A percentile compares a stretch with the other conserved stretches of the same genome.
These are phyloP conservation scores for Fusarium nisikadoi DNA, from an alignment of 2,329 filamentous ascomycete genomes.

Conservation along the genomic window DNA sequence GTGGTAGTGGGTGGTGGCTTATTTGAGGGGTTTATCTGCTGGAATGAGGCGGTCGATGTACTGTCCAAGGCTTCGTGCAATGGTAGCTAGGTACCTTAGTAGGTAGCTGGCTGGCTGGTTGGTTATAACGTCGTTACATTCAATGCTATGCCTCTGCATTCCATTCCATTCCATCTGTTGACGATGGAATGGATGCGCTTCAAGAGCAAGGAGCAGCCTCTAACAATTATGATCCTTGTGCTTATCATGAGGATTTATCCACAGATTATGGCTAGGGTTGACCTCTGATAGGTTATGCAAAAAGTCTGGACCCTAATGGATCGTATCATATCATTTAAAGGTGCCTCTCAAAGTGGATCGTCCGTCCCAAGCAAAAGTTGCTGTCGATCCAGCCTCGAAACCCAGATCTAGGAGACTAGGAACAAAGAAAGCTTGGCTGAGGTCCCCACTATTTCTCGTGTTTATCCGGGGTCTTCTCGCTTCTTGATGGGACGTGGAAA, in stretches of 20 bases:
- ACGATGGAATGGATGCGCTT: conserved; percentile 11
- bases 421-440: conserved; percentile 29
- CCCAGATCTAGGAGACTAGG: conserved; percentile 30
- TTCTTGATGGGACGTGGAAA: conserved; percentile 22
- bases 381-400: conserved; percentile 33
- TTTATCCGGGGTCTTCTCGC: conserved; percentile 10
- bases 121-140: neutral
- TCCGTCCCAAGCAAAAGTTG: neutral
- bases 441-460: conserved; percentile 6
- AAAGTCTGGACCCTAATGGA: conserved; percentile 18
- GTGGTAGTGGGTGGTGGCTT: neutral
- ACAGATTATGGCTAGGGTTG: neutral
- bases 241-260: neutral
- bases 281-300: neutral
- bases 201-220: neutral
- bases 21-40: neutral
- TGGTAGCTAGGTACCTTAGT: too few relatives aligned
- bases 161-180: neutral
- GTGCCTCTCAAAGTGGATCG: conserved; percentile 13
- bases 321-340: conserved; percentile 12
- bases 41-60: conserved; percentile 19
- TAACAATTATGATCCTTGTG: neutral
- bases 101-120: neutral
- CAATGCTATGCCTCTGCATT: conserved; percentile 2
- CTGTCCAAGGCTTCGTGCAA: neutral